phyloP scores from a whole-genome alignment of 257 asterid species.

The Parsonsia alboflavescens region DNA sequence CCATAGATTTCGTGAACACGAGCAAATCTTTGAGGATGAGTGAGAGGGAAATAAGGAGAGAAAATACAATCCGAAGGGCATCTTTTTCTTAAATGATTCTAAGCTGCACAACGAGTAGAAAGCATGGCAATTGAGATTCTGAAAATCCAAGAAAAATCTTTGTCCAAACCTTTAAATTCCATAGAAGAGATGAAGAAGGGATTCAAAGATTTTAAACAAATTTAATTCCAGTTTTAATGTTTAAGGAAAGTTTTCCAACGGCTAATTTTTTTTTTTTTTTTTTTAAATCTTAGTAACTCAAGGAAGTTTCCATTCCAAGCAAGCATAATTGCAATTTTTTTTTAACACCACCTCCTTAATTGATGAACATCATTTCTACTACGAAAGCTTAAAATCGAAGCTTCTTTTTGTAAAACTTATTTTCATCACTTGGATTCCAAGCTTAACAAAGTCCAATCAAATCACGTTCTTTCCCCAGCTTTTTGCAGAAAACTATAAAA shows the following conservation, averaged over 20 bases:
- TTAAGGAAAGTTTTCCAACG: constrained; percentile 5
- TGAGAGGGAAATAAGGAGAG: constrained; percentile 34
- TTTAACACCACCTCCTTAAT: too few species aligned
- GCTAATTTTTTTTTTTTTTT: neutral
- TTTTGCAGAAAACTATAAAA: neutral
- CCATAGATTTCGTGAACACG: constrained; percentile 30
- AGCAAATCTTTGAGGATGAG: constrained; percentile 31
- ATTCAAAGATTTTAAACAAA: neutral
- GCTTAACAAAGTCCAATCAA: neutral
- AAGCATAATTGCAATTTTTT: neutral
- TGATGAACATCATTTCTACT: neutral
- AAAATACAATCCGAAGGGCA: constrained; percentile 34
- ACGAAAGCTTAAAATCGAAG: neutral
- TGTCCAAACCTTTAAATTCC: neutral
- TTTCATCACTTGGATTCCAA: constrained; percentile 8
- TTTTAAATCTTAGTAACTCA: neutral
- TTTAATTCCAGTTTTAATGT: too few species aligned
- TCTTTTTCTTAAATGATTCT: constrained; percentile 31
- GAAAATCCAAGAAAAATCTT: neutral
- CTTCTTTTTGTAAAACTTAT: neutral
- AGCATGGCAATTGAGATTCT: constrained; percentile 11
- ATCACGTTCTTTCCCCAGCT: neutral
- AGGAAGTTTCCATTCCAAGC: constrained; percentile 3
- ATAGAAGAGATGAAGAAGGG: neutral
- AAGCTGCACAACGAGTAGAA: constrained; percentile 35